Evolutionary conservation across 2,329 filamentous ascomycete species (phyloP), one percentile per base, ranked within the genome.

Genomic region (Botrytis porri): DNA sequence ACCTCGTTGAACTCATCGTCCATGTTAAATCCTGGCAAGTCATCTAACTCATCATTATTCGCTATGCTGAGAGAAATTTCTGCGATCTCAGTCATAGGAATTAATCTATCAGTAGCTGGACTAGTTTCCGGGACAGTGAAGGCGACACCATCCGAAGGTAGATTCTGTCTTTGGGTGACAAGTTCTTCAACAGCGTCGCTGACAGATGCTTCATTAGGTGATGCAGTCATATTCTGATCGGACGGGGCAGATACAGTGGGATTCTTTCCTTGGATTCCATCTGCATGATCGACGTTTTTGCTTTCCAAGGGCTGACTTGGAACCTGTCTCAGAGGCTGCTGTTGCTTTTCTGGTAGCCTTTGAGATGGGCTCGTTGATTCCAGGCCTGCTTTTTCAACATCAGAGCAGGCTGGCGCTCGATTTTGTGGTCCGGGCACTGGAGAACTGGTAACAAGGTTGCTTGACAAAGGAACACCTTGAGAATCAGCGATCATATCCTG

Each of bases 61-160:
- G 74, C 73, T 9, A 51, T 69, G 5, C 63, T 62, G 60, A 77
- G 78, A 6, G 78, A 80, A 7, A 80, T 62, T 35, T 72, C 73
- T 37, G 77, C 77, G 41, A 80, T 77, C 29, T 80, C 78, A 14
- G 74, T 74, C 74, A 81, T 78, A 3, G 77, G 76, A 7, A 77
- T 69, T 32, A 72, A 57, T n/a, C 71, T 71, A 32, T 73, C 69
- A 32, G 73, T 73, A 9, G 73, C 61, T n/a, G 80, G 80, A 63
- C 79, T 80, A 6, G 80, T 80, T 65, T 81, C 80, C n/a, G 77
- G 80, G 18, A 81, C 70, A 12, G 74, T 78, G 14, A 54, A 71
- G 41, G 76, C 75, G 29, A 64, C 39, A 9, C 57, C 62, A 59
- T 77, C 73, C 2, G 73, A 74, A 20, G 72, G 25, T 10, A 35